A percentile compares a stretch with the other conserved stretches of the same genome.
These are phyloP conservation scores for Rubus parviflorus DNA, from an alignment of 306 rosid genomes.

Conservation along the genomic window DNA sequence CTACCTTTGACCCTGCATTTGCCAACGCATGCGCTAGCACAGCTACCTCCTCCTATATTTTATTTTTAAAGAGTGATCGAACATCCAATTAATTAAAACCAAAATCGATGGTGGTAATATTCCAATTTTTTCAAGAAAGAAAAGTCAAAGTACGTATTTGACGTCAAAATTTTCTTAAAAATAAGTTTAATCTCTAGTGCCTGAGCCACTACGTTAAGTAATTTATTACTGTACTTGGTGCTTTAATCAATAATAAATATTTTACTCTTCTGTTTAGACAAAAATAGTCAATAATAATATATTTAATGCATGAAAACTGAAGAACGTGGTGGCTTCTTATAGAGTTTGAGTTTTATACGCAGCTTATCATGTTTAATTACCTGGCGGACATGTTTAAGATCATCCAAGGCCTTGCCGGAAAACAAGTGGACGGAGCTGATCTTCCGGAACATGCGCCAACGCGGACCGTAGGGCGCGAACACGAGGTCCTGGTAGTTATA, in stretches of 20 bases:
- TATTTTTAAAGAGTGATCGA: not conserved
- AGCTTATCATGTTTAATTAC: slow-evolving; percentile 26
- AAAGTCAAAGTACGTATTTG: too few species aligned
- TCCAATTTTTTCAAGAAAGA: too few species aligned
- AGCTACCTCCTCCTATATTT: slow-evolving; percentile 65
- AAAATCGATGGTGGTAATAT: too few species aligned
- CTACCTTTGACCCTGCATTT: slow-evolving; percentile 35
- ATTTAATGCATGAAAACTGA: too few species aligned
- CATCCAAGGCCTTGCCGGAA: slow-evolving; percentile 78
- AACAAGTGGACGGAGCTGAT: slow-evolving; percentile 74
- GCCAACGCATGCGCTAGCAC: slow-evolving; percentile 47
- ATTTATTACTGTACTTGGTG: not conserved
- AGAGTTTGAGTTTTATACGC: too few species aligned
- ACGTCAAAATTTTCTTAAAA: too few species aligned
- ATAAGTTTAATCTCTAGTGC: not conserved
- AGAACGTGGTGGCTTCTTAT: too few species aligned
- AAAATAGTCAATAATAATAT: too few species aligned
- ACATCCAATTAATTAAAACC: too few species aligned
- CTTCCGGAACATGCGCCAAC: slow-evolving; percentile 82
- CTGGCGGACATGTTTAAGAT: slow-evolving; percentile 63
- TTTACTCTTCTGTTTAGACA: too few species aligned
- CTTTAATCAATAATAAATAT: too few species aligned
- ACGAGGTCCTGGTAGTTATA: slow-evolving; percentile 83
- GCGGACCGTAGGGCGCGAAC: slow-evolving; percentile 71
- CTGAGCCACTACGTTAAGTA: not conserved